Conservation (phyloP, 2,329 filamentous ascomycete species). For the Talaromyces piceae region DNA sequence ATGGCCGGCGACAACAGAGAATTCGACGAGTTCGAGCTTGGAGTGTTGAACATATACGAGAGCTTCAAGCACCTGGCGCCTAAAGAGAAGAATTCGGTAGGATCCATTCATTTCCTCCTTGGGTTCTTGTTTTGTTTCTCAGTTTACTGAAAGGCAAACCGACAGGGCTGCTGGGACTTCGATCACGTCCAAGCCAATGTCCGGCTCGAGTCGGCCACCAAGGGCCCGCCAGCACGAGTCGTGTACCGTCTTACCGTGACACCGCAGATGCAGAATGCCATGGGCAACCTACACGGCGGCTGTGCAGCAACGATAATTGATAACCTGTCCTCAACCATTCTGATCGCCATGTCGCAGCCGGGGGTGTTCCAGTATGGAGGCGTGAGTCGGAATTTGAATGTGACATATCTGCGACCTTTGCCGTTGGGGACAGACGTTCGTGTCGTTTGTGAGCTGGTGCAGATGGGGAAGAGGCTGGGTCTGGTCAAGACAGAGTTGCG, state of each 20-base stretch:
- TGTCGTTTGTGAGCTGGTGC: slow-evolving; percentile 52
- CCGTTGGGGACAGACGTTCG: slow-evolving; percentile 45
- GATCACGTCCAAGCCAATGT: slow-evolving; percentile 17
- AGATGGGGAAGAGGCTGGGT: slow-evolving; percentile 49
- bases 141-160: not conserved
- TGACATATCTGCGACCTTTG: slow-evolving; percentile 60
- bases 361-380: slow-evolving; percentile 58
- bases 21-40: not conserved
- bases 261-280: slow-evolving; percentile 77
- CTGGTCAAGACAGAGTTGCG: slow-evolving; percentile 50
- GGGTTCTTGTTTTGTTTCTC: not conserved
- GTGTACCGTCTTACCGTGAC: slow-evolving; percentile 54
- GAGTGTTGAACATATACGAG: not conserved
- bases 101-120: slow-evolving; percentile 10
- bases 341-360: slow-evolving; percentile 49
- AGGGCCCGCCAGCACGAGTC: slow-evolving; percentile 26
- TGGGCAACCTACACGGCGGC: slow-evolving; percentile 90
- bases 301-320: slow-evolving; percentile 63
- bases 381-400: slow-evolving; percentile 58
- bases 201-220: slow-evolving; percentile 31
- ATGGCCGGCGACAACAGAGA: not conserved
- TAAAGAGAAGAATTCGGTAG: not conserved
- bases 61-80: not conserved
- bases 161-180: slow-evolving; percentile 4
- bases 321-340: slow-evolving; percentile 52